phyloP scores from a whole-genome alignment of 805 yeast species.

The Kodamaea fukazawae region DNA sequence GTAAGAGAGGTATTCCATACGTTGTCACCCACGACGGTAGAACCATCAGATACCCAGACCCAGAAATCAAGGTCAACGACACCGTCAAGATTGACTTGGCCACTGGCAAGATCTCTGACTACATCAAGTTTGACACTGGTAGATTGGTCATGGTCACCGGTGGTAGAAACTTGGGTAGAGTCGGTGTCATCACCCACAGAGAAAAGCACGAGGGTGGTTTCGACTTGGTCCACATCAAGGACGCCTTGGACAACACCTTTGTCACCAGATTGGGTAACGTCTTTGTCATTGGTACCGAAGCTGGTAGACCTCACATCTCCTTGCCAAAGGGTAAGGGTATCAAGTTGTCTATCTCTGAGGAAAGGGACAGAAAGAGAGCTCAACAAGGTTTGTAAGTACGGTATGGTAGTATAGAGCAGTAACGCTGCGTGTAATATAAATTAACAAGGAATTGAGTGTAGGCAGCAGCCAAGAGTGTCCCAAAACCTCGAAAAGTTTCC shows the following conservation, averaged over 20 bases:
- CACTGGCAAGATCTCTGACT: slow-evolving; percentile 89
- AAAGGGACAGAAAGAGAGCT: slow-evolving; percentile 98
- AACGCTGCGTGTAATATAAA: not conserved
- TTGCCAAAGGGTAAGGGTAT: slow-evolving; percentile 99
- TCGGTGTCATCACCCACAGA: slow-evolving; percentile 93
- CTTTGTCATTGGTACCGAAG: slow-evolving; percentile 86
- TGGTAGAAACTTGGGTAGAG: slow-evolving; percentile 98
- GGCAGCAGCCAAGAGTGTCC: too few species aligned
- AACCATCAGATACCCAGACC: slow-evolving; percentile 99
- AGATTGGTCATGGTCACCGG: slow-evolving; percentile 91
- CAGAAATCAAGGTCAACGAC: slow-evolving; percentile 94
- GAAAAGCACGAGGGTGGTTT: slow-evolving; percentile 98
- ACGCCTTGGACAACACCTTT: slow-evolving; percentile 88
- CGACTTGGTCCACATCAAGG: slow-evolving; percentile 96
- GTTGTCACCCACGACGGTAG: slow-evolving; percentile 99
- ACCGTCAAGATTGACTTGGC: slow-evolving; percentile 96
- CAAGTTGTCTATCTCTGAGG: slow-evolving; percentile 92
- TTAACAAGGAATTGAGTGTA: not conserved
- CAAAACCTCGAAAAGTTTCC: too few species aligned
- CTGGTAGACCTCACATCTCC: slow-evolving; percentile 89
- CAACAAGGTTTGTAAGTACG: slow-evolving; percentile 37
- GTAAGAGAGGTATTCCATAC: slow-evolving; percentile 98
- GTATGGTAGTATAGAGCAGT: not conserved
- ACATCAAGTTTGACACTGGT: slow-evolving; percentile 87
- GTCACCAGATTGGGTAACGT: slow-evolving; percentile 94